Evolutionary conservation across 2,329 filamentous ascomycete species (phyloP).

Genomic region (Tolypocladium amazonense): DNA sequence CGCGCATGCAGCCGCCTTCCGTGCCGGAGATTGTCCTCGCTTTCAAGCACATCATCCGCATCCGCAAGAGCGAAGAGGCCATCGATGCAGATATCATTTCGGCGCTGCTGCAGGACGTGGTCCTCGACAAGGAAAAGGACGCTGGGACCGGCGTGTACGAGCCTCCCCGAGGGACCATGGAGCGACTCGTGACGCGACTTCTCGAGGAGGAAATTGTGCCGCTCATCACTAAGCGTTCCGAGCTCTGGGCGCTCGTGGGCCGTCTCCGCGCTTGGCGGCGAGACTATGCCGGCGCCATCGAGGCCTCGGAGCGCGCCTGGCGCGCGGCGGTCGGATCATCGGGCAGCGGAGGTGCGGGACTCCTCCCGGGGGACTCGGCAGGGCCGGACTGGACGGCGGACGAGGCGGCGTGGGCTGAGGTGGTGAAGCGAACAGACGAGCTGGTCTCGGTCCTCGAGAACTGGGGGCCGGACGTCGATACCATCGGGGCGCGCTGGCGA

Average conservation of each 20-base stretch:
- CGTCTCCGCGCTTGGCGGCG: conserved; percentile 63
- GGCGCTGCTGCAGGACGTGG: conserved; percentile 61
- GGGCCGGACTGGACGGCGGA: conserved; percentile 36
- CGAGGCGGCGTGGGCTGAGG: conserved; percentile 54
- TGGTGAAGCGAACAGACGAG: conserved; percentile 70
- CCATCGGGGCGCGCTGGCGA: conserved; percentile 73
- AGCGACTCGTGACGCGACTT: conserved; percentile 56
- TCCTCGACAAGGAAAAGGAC: conserved; percentile 32
- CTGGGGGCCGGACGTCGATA: conserved; percentile 53
- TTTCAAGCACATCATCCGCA: conserved; percentile 62
- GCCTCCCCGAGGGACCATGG: conserved; percentile 43
- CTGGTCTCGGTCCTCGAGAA: conserved; percentile 77
- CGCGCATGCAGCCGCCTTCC: conserved; percentile 64
- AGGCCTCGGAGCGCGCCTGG: conserved; percentile 86
- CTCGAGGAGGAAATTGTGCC: conserved; percentile 68
- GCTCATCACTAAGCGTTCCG: conserved; percentile 68
- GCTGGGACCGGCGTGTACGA: conserved; percentile 19
- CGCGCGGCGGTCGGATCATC: conserved; percentile 53
- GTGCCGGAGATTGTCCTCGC: conserved; percentile 68
- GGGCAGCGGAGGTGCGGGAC: conserved; percentile 27
- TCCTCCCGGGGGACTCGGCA: conserved; percentile 26
- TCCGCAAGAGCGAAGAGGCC: conserved; percentile 68
- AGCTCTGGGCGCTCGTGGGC: conserved; percentile 67
- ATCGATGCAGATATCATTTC: conserved; percentile 66
- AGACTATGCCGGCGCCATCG: conserved; percentile 61